Evolutionary conservation across 192 early-diverging fungal species (phyloP), one percentile per base, ranked within the genome.

Genomic region (Umbelopsis vinacea): DNA sequence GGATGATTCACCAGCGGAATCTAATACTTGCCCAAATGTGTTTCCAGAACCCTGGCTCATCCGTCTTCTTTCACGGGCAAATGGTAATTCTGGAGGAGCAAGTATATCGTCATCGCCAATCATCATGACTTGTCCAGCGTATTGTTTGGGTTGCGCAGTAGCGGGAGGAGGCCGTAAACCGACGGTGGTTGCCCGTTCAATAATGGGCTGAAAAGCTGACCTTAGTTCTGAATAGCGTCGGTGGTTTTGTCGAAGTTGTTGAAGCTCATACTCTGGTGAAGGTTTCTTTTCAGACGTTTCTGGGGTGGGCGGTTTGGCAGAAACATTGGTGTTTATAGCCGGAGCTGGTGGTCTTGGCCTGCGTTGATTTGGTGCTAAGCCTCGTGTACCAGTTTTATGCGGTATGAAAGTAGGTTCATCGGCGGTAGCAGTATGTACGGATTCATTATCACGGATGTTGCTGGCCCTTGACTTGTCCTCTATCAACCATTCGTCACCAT

Each of bases 191-290:
- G 69, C 26, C 4, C 52, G 67, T 8, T 48, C 40, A 14, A 48
- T 26, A 11, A 48, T 68, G n/a, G 67, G 46, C 24, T 70, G 69
- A 35, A 67, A 73, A 2, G 57, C 22, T 19, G 63, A 22, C 29
- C 72, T 47, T 23, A 52, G 66, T 24, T 63, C 66, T 12, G 72
- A 72, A 29, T 52, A 66, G 17, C 71, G 71, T 9, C 71, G 38
- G 35, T 72, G 69, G n/a, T 52, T 47, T 50, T 70, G 48, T 6
- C 53, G 26, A 1, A 70, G 26, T 22, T 53, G 37, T 10, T 70
- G 46, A 21, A 70, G 22, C 48, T 70, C 69, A 23, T 70, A 70
- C 19, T 19, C 57, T 38, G 29, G 57, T 22, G 57, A 63, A 37
- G 11, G 1, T 37, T 63, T 63, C 33, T 19, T 35, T n/a, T 63